Percentiles rank a stretch among this genome's conserved stretches.
phyloP scores from a whole-genome alignment of 1,139 yeast genomes.

The Geotrichum australiense region DNA sequence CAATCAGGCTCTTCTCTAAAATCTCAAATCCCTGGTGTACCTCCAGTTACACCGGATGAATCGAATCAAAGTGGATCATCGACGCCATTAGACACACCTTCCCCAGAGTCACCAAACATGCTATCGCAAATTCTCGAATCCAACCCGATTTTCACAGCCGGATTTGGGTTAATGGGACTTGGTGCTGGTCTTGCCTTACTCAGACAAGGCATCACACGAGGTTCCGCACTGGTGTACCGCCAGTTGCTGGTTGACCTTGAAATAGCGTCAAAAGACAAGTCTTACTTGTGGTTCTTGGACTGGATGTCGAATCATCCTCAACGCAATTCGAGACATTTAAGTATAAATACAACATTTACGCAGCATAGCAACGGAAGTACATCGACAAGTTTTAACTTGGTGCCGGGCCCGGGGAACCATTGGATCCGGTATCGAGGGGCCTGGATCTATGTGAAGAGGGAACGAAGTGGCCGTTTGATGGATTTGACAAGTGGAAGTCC shows the following conservation, averaged over 20 bases:
- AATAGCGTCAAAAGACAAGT: slow-evolving; percentile 88
- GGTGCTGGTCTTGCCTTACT: slow-evolving; percentile 83
- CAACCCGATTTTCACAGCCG: slow-evolving; percentile 92
- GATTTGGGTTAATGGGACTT: slow-evolving; percentile 91
- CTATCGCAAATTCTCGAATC: slow-evolving; percentile 45
- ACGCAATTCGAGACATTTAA: slow-evolving; percentile 71
- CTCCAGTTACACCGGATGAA: no score
- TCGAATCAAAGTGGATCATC: no score
- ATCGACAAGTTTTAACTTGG: slow-evolving; percentile 77
- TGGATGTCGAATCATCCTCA: slow-evolving; percentile 84
- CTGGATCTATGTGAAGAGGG: slow-evolving; percentile 80
- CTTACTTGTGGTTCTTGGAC: slow-evolving; percentile 89
- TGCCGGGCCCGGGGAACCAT: slow-evolving; percentile 98
- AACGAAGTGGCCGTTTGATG: slow-evolving; percentile 79
- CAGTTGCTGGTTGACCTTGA: slow-evolving; percentile 87
- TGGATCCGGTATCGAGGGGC: slow-evolving; percentile 81
- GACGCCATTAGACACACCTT: no score
- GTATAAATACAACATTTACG: slow-evolving; percentile 79
- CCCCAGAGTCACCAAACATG: no score
- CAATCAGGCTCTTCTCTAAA: no score
- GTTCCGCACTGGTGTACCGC: slow-evolving; percentile 64
- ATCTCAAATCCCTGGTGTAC: no score
- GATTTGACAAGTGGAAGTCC: slow-evolving; percentile 92
- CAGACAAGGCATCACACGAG: slow-evolving; percentile 58
- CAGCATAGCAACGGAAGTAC: slow-evolving; percentile 95